A percentile compares a stretch with the other conserved stretches of the same genome.
Conservation (phyloP, 78 protist genomes). For the slime mould (Dictyostelium discoideum) region dicty_2.7 NC_007089.4:1724501-1725000, state of each 20-base stretch:
- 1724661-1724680: slow-evolving; percentile 78
- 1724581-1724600: slow-evolving; percentile 32
- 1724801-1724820: background rate
- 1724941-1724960: slow-evolving; percentile 37
- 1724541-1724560: slow-evolving; percentile 67
- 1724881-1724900: slow-evolving; percentile 51
- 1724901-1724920: slow-evolving; percentile 64
- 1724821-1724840: background rate
- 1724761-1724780: slow-evolving; percentile 41
- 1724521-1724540: slow-evolving; percentile 60
- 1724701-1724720: slow-evolving; percentile 48
- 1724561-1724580: slow-evolving; percentile 28
- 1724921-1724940: slow-evolving; percentile 44
- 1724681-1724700: slow-evolving; percentile 33
- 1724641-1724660: slow-evolving; percentile 41
- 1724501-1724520: slow-evolving; percentile 59
- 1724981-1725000: background rate
- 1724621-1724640: slow-evolving; percentile 27
- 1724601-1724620: slow-evolving; percentile 63
- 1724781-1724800: slow-evolving; percentile 69
- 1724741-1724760: slow-evolving; percentile 10
- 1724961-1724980: background rate
- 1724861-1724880: slow-evolving; percentile 53
- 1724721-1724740: slow-evolving; percentile 76
- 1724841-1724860: slow-evolving; percentile 32